Evolutionary conservation across 306 rosid genomes (phyloP), one percentile per base, ranked within the genome.

Genomic region (Prinsepia uniflora): DNA sequence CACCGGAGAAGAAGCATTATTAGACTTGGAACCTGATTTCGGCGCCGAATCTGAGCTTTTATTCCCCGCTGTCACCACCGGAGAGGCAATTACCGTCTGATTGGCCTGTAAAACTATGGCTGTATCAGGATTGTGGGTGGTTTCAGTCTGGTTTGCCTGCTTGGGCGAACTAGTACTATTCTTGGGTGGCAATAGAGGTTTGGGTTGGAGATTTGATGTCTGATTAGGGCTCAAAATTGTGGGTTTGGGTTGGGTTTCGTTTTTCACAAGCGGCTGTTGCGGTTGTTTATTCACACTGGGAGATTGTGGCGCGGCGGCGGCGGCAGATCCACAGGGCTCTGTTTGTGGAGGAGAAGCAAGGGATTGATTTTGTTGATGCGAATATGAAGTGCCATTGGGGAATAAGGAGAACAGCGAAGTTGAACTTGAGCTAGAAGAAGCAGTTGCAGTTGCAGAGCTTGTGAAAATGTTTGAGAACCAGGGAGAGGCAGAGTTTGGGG

Each of bases 401-500:
- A 89, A 85, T 43, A 89, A 76, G 0, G 86, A 76, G 73, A 80
- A 72, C 55, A 91, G 30, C 6, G 86, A 74, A 64, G 90, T 30
- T 10, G 53, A 80, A 53, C 11, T 58, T 70, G 94, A 77, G 20
- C 64, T 6, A 0, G 84, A 4, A 4, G 81, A 2, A 34, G 53
- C 13, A 6, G 34, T 2, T 5, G 43, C 1, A 4, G 67, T 4
- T 8, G 78, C 12, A 6, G 65, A 18, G 49, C 74, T 64, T 30
- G 15, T 8, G 55, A 92, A 86, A 5, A 92, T 75, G 81, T 75
- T 84, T 65, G 86, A 57, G 75, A 90, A 87, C 80, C 85, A 79
- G 2, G 98, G 96, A 10, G 96, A 77, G 7, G 74, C 73, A 10
- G 93, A 77, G 74, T 76, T 84, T 0, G 85, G 57, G 39, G 96